Conservation (phyloP, 2,329 filamentous ascomycete species). For the Aphanocladium album region DNA sequence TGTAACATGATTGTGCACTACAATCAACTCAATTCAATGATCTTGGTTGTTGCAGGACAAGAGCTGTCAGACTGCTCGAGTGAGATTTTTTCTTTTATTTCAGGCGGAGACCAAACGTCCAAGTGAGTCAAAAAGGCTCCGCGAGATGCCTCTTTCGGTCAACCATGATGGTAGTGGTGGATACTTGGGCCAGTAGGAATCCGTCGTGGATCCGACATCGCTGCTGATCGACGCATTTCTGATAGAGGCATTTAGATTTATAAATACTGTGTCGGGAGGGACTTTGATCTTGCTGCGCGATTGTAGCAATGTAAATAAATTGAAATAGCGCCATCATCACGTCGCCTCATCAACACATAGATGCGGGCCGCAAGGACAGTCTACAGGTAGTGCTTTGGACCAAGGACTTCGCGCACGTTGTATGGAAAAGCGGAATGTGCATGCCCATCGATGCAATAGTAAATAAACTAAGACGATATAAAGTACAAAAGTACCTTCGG, state of each 20-base stretch:
- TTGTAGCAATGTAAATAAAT: neutral
- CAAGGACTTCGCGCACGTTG: too few species aligned
- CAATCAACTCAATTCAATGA: neutral
- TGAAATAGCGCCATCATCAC: neutral
- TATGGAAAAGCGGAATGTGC: neutral
- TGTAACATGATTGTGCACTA: neutral
- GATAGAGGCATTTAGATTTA: neutral
- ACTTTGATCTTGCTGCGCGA: neutral
- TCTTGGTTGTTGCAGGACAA: neutral
- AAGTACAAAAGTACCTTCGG: conserved; percentile 1
- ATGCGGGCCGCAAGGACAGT: too few species aligned
- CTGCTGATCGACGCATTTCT: neutral
- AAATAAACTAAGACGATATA: too few species aligned
- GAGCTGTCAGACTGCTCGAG: neutral
- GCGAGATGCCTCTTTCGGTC: neutral
- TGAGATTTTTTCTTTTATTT: neutral
- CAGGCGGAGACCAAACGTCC: neutral
- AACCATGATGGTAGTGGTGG: neutral
- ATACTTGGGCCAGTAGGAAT: conserved; percentile 4
- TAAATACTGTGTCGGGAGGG: neutral
- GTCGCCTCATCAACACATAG: too few species aligned
- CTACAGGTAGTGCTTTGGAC: too few species aligned
- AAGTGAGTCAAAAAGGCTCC: conserved; percentile 4
- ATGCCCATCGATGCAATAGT: neutral
- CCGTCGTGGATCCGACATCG: conserved; percentile 5